These are phyloP conservation scores for Alternaria sp. DNA, from an alignment of 2,329 filamentous ascomycete species.

Conservation along the genomic window DNA sequence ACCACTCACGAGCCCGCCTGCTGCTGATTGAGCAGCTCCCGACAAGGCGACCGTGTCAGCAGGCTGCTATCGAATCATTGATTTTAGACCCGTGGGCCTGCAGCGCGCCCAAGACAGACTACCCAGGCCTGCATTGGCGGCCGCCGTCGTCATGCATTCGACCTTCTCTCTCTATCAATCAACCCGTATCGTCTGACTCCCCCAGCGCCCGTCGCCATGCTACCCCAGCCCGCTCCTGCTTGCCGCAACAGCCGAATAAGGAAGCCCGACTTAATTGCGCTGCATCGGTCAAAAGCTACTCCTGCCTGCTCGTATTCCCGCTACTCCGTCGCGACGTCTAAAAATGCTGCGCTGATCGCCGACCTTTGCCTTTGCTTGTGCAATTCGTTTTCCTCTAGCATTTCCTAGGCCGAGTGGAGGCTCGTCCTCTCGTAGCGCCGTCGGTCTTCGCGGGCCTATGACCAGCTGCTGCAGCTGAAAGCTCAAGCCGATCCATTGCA, in stretches of 20 bases:
- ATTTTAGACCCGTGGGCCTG: conserved; percentile 22
- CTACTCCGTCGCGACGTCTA: conserved; percentile 18
- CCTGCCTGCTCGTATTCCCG: conserved; percentile 29
- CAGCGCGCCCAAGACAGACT: conserved; percentile 30
- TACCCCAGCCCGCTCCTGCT: conserved; percentile 32
- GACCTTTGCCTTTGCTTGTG: conserved; percentile 18
- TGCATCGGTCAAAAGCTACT: conserved; percentile 22
- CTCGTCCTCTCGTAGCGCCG: conserved; percentile 19
- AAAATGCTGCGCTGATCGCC: conserved; percentile 32
- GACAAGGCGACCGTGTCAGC: conserved; percentile 37
- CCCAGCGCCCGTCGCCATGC: conserved; percentile 12
- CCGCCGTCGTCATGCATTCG: conserved; percentile 46
- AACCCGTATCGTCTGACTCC: conserved; percentile 45
- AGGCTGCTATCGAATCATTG: conserved; percentile 41
- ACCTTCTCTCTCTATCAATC: conserved; percentile 33
- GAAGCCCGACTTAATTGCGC: conserved; percentile 36
- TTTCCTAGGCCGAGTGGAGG: conserved; percentile 9
- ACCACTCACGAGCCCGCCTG: conserved; percentile 31
- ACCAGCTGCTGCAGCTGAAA: conserved; percentile 15
- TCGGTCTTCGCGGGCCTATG: conserved; percentile 10
- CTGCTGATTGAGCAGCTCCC: conserved; percentile 41
- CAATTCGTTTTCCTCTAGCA: conserved; percentile 28
- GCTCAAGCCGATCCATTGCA: conserved; percentile 27
- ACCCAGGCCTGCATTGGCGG: conserved; percentile 42
- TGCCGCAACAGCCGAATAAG: conserved; percentile 47